Base-by-base conservation (phyloP, 768 basidiomycete genomes). In the Piloderma croceum region DNA sequence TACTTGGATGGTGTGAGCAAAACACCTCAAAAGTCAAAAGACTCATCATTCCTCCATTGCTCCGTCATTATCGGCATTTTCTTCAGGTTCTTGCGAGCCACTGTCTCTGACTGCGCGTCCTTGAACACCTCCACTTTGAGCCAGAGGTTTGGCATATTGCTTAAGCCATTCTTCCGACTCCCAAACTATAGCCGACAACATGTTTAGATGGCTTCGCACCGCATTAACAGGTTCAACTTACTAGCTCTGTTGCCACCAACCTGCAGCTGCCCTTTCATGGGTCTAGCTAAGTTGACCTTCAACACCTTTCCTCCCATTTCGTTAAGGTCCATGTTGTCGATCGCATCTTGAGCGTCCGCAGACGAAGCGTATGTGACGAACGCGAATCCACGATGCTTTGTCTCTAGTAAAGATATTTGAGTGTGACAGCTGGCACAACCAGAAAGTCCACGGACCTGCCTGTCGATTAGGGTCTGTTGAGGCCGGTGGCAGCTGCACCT, bases 271-370 rank as follows among this genome's bases (percentile, higher is more conserved):
- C 73, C 75, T 57, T 86, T 91, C 70, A 81, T 77, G 5, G 90
- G 89, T 33, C 85, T 75, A 7, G 93, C 92, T 29, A 92, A 62
- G 57, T 88, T 94, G 36, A 83, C 90, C 65, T 83, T 87, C 46
- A 88, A 63, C 38, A 85, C 81, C 44, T 76, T 77, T 36, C 81
- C 90, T 36, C 68, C 73, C 43, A 88, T 69, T 58, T 93, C 92
- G 55, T 94, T 96, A 63, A 93, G 68, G 62, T 98, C 92, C 89
- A 92, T 97, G 66, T 98, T 98, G 70, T 98, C 94, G 45, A 97
- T 94, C 21, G 94, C 94, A 59, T 97, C 93, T 56, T 89, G 85
- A 4, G 94, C 92, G 61, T 94, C 90, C 18, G 76, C 74, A 7
- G 85, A 58, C 6, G 82, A 83, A 9, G 79, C 65, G 58, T 78